Percentiles rank a stretch among this genome's conserved stretches.
These are phyloP conservation scores for Botrytis byssoidea DNA, from an alignment of 2,329 filamentous ascomycete species.

Conservation along the genomic window DNA sequence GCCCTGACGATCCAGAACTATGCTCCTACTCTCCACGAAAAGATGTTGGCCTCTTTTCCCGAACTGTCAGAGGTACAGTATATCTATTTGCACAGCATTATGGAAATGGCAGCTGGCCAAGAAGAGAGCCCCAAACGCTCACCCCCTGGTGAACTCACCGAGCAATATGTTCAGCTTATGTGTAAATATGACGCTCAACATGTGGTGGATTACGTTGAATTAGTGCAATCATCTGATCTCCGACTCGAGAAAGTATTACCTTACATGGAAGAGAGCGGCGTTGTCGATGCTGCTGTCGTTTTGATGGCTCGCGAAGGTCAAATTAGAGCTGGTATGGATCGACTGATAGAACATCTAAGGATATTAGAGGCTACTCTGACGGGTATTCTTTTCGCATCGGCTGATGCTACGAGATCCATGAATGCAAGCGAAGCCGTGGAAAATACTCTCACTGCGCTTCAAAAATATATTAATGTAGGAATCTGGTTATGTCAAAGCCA, in stretches of 20 bases:
- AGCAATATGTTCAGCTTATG: slow-evolving; percentile 87
- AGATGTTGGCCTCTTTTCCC: slow-evolving; percentile 53
- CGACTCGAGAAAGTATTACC: slow-evolving; percentile 78
- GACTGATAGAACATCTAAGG: slow-evolving; percentile 76
- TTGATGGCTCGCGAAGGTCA: slow-evolving; percentile 88
- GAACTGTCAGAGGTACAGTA: slow-evolving; percentile 59
- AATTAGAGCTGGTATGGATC: slow-evolving; percentile 76
- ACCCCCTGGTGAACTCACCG: slow-evolving; percentile 63
- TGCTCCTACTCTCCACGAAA: slow-evolving; percentile 54
- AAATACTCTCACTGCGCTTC: slow-evolving; percentile 72
- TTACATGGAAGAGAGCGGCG: slow-evolving; percentile 82
- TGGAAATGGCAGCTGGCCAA: slow-evolving; percentile 58
- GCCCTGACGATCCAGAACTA: slow-evolving; percentile 57
- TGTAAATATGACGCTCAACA: slow-evolving; percentile 79
- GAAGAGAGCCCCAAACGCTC: slow-evolving; percentile 40
- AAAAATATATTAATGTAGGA: slow-evolving; percentile 89
- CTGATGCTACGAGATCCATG: slow-evolving; percentile 54
- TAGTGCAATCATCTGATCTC: slow-evolving; percentile 74
- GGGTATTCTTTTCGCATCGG: slow-evolving; percentile 65
- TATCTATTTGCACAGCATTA: slow-evolving; percentile 64
- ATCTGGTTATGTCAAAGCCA: slow-evolving; percentile 94
- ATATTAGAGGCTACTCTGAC: slow-evolving; percentile 77
- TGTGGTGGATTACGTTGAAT: slow-evolving; percentile 80
- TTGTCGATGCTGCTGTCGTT: slow-evolving; percentile 89
- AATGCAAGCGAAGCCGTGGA: slow-evolving; percentile 63